Evolutionary conservation across 495 filamentous ascomycete species (phyloP), one percentile per base, ranked within the genome.

Genomic region (Aspergillus sclerotiicarbonarius): DNA sequence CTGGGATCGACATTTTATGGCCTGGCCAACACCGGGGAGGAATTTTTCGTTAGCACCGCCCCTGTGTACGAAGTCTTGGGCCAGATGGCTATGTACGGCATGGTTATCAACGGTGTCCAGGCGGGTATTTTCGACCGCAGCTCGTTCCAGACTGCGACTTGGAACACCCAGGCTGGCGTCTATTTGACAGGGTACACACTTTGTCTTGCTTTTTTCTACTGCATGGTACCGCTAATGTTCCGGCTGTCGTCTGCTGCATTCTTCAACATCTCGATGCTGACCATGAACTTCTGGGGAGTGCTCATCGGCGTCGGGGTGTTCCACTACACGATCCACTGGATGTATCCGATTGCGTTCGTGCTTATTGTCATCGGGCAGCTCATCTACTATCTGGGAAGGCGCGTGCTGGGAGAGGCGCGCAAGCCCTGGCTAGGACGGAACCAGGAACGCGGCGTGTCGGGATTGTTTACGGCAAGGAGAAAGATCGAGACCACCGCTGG

Each of bases 201-300:
- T 8, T 86, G 85, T 47, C 80, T 98, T 10, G 74, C 79, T 37
- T 70, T 92, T 52, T 98, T 98, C 78, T 98, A 98, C 76, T 85
- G 85, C 10, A 79, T 92, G 9, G 92, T 87, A 6, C 94, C 94
- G 16, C 77, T 97, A 48, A 76, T 98, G 60, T 85, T 97, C 74
- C 89, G 94, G 25, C 87, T 97, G 69, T 85, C 89, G 5, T 87
- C 82, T 8, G 94, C 94, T 0, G 94, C 93, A 18, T 96, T 98
- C 76, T 96, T 97, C 79, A 95, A 98, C 71, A 91, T 98, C 69
- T 91, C 87, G 30, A 77, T 98, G 67, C 79, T 98, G 51, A 98
- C 95, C 18, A 89, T 86, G 66, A 98, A 96, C 74, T 98, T 98
- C 78, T 98, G 95, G 93, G 91, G 91, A 65, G 89, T 95, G 29